Evolutionary conservation across 805 yeast species (phyloP).

Genomic region (Candida ficus): DNA sequence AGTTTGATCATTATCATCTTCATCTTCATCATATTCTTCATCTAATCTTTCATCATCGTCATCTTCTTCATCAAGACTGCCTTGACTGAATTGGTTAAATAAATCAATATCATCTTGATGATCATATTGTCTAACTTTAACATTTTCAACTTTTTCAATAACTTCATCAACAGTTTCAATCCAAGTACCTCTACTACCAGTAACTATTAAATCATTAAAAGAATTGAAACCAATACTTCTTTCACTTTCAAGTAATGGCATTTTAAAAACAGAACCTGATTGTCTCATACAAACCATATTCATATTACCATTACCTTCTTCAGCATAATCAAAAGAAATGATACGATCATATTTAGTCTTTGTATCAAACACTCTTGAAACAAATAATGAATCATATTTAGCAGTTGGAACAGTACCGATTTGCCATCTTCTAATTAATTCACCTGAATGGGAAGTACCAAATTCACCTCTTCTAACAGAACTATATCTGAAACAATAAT

Average conservation of each 20-base stretch:
- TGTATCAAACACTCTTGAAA: constrained; percentile 69
- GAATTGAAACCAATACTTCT: constrained; percentile 62
- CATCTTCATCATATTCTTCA: constrained; percentile 15
- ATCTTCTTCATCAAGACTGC: constrained; percentile 17
- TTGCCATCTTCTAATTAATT: constrained; percentile 74
- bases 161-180: constrained; percentile 30
- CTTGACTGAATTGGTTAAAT: constrained; percentile 7
- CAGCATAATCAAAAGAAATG: constrained; percentile 70
- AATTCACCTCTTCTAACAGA: constrained; percentile 64
- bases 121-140: constrained; percentile 12
- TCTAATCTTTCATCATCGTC: background rate
- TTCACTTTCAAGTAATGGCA: constrained; percentile 67
- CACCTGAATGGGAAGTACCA: constrained; percentile 75
- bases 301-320: constrained; percentile 37
- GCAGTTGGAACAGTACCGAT: constrained; percentile 51
- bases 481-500: constrained; percentile 67
- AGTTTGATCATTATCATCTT: constrained; percentile 14
- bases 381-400: constrained; percentile 57
- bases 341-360: constrained; percentile 77
- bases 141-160: constrained; percentile 17
- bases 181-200: constrained; percentile 53
- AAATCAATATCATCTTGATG: constrained; percentile 10
- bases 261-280: constrained; percentile 80
- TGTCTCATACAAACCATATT: constrained; percentile 84
- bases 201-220: constrained; percentile 55